A percentile compares a stretch with the other conserved stretches of the same genome.
These are phyloP conservation scores for Penicillium occitanis DNA, from an alignment of 2,329 filamentous ascomycete genomes.

Conservation along the genomic window DNA sequence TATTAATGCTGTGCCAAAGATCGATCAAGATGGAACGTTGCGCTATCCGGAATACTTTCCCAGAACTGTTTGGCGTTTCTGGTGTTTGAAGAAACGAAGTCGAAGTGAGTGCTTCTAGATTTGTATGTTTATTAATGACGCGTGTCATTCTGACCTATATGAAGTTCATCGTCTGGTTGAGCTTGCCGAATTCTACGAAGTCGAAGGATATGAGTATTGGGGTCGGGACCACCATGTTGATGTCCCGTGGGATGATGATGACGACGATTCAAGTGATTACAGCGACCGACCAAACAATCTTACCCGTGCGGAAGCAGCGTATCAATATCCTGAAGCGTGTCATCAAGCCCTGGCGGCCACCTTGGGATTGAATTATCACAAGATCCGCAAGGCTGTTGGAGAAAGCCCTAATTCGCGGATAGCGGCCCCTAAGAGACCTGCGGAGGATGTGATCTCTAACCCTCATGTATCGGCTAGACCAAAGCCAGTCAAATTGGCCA, in stretches of 20 bases:
- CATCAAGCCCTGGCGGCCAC: slow-evolving; percentile 43
- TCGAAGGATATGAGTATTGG: slow-evolving; percentile 43
- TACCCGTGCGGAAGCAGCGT: slow-evolving; percentile 38
- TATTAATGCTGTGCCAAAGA: slow-evolving; percentile 38
- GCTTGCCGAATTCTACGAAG: slow-evolving; percentile 42
- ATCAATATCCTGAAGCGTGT: slow-evolving; percentile 39
- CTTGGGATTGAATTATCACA: slow-evolving; percentile 42
- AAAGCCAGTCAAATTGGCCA: slow-evolving; percentile 38
- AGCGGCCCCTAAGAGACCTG: slow-evolving; percentile 33
- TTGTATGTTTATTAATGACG: slow-evolving; percentile 2
- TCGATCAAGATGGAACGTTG: slow-evolving; percentile 37
- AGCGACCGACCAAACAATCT: slow-evolving; percentile 38
- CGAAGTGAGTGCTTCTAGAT: slow-evolving; percentile 33
- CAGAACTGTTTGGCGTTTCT: slow-evolving; percentile 43
- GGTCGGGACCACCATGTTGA: slow-evolving; percentile 35
- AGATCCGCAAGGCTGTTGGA: slow-evolving; percentile 43
- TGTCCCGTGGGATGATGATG: slow-evolving; percentile 33
- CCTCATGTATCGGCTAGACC: slow-evolving; percentile 30
- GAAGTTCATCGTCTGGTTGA: slow-evolving; percentile 41
- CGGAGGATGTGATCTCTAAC: slow-evolving; percentile 36
- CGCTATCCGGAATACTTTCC: slow-evolving; percentile 42
- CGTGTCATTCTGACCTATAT: slow-evolving; percentile 21
- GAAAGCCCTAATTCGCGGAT: slow-evolving; percentile 31
- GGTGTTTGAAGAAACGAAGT: slow-evolving; percentile 44
- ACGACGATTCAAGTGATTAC: slow-evolving; percentile 41